Evolutionary conservation across 768 basidiomycete species (phyloP), one percentile per base, ranked within the genome.

Genomic region (Mycena latifolia): DNA sequence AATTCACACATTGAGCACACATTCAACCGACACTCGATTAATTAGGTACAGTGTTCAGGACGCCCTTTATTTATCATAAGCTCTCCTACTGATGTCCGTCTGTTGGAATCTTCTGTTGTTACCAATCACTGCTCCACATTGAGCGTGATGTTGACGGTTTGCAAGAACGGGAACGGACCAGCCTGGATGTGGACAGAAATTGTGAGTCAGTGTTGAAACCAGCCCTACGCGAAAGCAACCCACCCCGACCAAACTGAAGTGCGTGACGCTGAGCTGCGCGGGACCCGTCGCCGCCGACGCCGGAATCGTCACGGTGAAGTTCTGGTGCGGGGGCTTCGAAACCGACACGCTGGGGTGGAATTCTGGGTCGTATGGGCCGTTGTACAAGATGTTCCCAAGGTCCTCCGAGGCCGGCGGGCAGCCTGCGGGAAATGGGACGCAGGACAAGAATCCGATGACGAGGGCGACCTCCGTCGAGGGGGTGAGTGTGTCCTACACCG

Each of bases 271-370:
- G 55, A 82, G 61, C 61, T 73, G 62, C 12, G 77, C 77, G 15
- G 64, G 59, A 3, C 81, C 79, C 4, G 33, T 18, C 1, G 64
- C 0, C 22, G 62, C 10, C 20, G 48, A 39, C 29, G 68, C 54
- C 3, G 81, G 82, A 9, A 84, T 65, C 37, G 74, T 70, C 6
- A 83, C 74, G 1, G 77, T 77, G 55, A 83, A 79, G 69, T 83
- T 81, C 61, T 83, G 71, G 63, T 80, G 77, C 14, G 80, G 79
- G 17, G 73, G 61, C 63, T 51, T 15, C n/a, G 0, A 20, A 71
- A 68, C 33, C 12, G 65, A 14, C 15, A 54, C 59, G 45, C 33
- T 33, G 24, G 60, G 47, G 29, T 78, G 71, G 58, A 63, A 65
- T 61, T 75, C 55, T 0, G 81, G 80, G 29, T 63, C 29, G 65